Evolutionary conservation across 2,329 filamentous ascomycete species (phyloP).

Genomic region (Penicillium capsulatum): DNA sequence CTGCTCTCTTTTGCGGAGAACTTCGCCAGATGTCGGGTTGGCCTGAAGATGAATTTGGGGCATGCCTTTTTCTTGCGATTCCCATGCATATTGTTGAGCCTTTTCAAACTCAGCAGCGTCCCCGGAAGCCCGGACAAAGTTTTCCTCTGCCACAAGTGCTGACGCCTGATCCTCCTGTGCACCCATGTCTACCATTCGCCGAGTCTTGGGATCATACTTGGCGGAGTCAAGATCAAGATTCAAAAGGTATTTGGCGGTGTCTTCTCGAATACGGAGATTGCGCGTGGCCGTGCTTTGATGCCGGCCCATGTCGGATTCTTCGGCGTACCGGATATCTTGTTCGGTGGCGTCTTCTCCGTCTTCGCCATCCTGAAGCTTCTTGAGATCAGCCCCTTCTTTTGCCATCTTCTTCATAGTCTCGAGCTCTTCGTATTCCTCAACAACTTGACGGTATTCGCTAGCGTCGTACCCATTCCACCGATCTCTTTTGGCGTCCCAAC

Average conservation of each 20-base stretch:
- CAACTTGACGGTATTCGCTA: conserved; percentile 77
- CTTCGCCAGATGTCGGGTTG: conserved; percentile 89
- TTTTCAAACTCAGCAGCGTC: conserved; percentile 90
- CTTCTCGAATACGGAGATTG: conserved; percentile 87
- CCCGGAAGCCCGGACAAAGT: conserved; percentile 81
- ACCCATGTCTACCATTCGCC: conserved; percentile 81
- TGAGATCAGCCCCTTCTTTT: conserved; percentile 47
- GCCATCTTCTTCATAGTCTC: conserved; percentile 65
- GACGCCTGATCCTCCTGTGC: conserved; percentile 76
- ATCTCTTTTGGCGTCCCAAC: conserved; percentile 97
- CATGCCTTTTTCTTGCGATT: conserved; percentile 78
- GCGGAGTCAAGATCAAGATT: conserved; percentile 95
- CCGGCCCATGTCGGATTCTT: conserved; percentile 94
- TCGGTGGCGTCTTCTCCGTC: conserved; percentile 49
- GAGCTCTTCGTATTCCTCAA: conserved; percentile 82
- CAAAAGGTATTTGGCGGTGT: conserved; percentile 93
- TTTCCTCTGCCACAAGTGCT: conserved; percentile 83
- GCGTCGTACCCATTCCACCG: conserved; percentile 98
- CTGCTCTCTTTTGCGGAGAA: conserved; percentile 72
- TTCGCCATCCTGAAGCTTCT: conserved; percentile 49
- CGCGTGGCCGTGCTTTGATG: conserved; percentile 87
- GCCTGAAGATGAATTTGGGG: conserved; percentile 87
- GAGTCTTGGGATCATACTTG: conserved; percentile 95
- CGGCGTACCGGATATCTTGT: conserved; percentile 67
- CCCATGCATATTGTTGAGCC: conserved; percentile 90